Evolutionary conservation across 768 basidiomycete species (phyloP).

Genomic region (Pleurotus djamor): DNA sequence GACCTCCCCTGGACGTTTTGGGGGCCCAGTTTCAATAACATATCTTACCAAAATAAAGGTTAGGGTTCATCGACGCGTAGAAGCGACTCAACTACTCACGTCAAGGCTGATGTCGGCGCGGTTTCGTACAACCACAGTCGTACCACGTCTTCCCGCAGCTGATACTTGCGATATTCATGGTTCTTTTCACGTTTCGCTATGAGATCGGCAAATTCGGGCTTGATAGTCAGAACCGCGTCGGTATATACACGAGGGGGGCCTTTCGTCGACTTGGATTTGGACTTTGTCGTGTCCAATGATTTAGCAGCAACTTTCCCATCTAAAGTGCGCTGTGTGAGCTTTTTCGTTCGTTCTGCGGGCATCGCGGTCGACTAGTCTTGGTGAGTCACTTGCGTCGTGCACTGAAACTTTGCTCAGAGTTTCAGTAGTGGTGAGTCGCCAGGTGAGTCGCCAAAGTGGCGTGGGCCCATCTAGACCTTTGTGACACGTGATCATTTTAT

Average conservation of each 20-base stretch:
- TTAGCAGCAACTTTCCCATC: slow-evolving; percentile 12
- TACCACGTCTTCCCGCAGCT: slow-evolving; percentile 20
- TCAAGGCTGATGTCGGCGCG: slow-evolving; percentile 22
- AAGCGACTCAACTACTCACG: slow-evolving; percentile 16
- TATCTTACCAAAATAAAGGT: slow-evolving; percentile 12
- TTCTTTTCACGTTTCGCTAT: slow-evolving; percentile 30
- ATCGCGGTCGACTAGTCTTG: background rate
- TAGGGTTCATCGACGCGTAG: background rate
- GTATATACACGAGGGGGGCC: slow-evolving; percentile 20
- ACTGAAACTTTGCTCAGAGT: background rate
- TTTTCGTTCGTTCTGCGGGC: background rate
- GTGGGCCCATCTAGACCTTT: too few relatives aligned
- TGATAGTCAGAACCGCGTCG: slow-evolving; percentile 29
- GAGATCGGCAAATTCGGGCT: slow-evolving; percentile 24
- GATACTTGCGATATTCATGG: slow-evolving; percentile 31
- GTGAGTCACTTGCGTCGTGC: background rate
- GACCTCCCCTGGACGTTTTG: slow-evolving; percentile 29
- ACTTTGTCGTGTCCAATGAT: slow-evolving; percentile 4
- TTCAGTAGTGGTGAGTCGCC: background rate
- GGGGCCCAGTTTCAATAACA: slow-evolving; percentile 20
- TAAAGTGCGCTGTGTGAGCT: slow-evolving; percentile 14
- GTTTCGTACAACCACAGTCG: slow-evolving; percentile 30
- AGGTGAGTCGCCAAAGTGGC: too few relatives aligned
- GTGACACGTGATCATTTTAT: too few relatives aligned
- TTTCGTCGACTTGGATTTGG: slow-evolving; percentile 7